Base-by-base conservation (phyloP, 2,329 filamentous ascomycete species). In the Orbilia brochopaga region DNA sequence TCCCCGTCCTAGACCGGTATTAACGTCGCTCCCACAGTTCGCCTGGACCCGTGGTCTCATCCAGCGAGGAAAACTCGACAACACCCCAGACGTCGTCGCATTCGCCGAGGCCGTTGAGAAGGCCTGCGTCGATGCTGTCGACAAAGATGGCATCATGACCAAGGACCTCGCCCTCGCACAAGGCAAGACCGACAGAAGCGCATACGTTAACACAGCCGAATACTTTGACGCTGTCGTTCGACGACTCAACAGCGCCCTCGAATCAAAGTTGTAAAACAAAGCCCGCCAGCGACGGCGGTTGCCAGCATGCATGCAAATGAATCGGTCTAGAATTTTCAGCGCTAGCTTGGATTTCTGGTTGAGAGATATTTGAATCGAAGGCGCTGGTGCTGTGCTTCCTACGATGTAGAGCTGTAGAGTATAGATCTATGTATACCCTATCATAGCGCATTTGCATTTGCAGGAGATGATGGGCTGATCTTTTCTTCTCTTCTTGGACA, bases 101-200 rank as follows among this genome's bases (percentile, higher is more conserved):
- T 99, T 96, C 78, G 94, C 93, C 69, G 90, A 97, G 83, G 86
- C 85, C 78, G 86, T 99, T 62, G 94, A 99, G 85, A 85, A 90
- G 81, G 94, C 94, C 40, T 97, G 94, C 80, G 85, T 97, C 69
- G 92, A 97, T 80, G 93, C 93, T 24, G 94, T 99, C 76, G 90
- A 97, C 80, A 81, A 90, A 69, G 93, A 97, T 79, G 90, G 90
- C 74, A 90, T 97, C 83, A 99, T 97, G 94, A 99, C 94, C 81
- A 99, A 99, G 87, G 94, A 99, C 81, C 83, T 99, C 77, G 94
- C 94, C n/a, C 86, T 97, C 69, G 90, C 92, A 54, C 94, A 90
- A 80, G 94, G 94, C 78, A 92, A 92, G 85, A 92, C 89, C 77
- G 88, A 86, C 73, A 86, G 90, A 76, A 86, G 86, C 77, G 88